phyloP scores from a whole-genome alignment of 257 asterid genomes.

The Nemophila menziesii region DNA sequence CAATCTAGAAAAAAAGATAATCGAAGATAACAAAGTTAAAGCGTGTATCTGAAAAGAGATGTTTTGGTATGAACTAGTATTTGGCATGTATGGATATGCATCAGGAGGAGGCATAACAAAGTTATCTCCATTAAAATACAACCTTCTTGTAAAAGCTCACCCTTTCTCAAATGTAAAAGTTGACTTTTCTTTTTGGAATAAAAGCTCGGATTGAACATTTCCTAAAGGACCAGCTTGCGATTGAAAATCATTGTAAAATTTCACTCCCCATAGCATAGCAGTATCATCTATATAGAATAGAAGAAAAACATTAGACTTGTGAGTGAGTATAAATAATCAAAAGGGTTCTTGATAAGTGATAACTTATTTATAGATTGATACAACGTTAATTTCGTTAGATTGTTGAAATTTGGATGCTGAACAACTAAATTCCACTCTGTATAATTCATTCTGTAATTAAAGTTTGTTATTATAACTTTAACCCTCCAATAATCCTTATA shows the following conservation, averaged over 20 bases:
- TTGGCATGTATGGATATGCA: slow-evolving; percentile 18
- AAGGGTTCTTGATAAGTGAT: no score
- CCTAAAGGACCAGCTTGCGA: slow-evolving; percentile 24
- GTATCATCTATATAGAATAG: slow-evolving; percentile 18
- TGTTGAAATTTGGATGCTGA: slow-evolving; percentile 90
- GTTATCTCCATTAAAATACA: slow-evolving; percentile 22
- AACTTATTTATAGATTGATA: no score
- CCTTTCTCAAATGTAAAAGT: slow-evolving; percentile 20
- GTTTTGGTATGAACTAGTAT: no score
- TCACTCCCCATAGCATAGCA: slow-evolving; percentile 24
- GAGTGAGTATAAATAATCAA: no score
- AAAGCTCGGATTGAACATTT: slow-evolving; percentile 19
- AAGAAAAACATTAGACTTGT: no score
- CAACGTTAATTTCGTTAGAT: no score
- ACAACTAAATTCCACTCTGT: slow-evolving; percentile 77
- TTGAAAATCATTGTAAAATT: slow-evolving; percentile 22
- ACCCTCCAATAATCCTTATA: slow-evolving; percentile 82
- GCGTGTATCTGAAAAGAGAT: not conserved
- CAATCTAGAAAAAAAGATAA: not conserved
- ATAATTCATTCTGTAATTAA: slow-evolving; percentile 65
- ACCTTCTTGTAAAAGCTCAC: slow-evolving; percentile 19
- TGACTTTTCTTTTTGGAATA: slow-evolving; percentile 14
- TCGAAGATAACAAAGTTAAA: not conserved
- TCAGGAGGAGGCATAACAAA: slow-evolving; percentile 27
- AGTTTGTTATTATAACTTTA: slow-evolving; percentile 67